These are phyloP conservation scores for Terana coerulea DNA, from an alignment of 768 basidiomycete genomes.

Conservation along the genomic window DNA sequence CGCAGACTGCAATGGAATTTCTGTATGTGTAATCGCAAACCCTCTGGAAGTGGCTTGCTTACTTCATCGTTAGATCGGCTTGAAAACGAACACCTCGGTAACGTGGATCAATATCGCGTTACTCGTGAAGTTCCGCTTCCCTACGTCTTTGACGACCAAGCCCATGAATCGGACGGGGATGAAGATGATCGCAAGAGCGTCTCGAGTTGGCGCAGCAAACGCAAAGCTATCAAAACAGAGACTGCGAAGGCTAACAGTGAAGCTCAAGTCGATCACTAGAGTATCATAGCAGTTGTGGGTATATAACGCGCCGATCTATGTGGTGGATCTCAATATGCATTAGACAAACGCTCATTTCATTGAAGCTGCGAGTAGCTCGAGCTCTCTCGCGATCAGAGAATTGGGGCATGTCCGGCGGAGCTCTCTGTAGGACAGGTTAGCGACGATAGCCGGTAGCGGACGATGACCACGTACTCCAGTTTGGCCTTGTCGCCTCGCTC, in stretches of 20 bases:
- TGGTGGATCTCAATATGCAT: too few relatives aligned
- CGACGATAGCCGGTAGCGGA: not conserved
- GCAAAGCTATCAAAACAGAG: not conserved
- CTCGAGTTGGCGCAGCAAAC: slow-evolving; percentile 14
- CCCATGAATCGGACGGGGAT: slow-evolving; percentile 36
- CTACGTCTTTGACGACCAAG: slow-evolving; percentile 51
- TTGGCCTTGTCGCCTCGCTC: slow-evolving; percentile 82
- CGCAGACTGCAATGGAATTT: slow-evolving; percentile 92
- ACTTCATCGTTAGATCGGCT: slow-evolving; percentile 51
- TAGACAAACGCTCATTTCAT: slow-evolving; percentile 54
- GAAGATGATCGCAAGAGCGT: slow-evolving; percentile 18
- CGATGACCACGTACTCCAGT: slow-evolving; percentile 63
- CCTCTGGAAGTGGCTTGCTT: not conserved
- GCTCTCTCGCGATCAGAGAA: slow-evolving; percentile 72
- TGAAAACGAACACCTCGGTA: slow-evolving; percentile 91
- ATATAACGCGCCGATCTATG: too few relatives aligned
- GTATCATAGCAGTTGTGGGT: too few relatives aligned
- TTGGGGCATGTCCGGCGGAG: slow-evolving; percentile 75
- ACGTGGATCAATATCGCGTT: slow-evolving; percentile 88
- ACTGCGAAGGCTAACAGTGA: not conserved
- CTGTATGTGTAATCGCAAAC: slow-evolving; percentile 43
- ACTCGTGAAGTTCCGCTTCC: slow-evolving; percentile 84
- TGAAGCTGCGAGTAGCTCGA: slow-evolving; percentile 52
- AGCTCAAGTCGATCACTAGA: too few relatives aligned
- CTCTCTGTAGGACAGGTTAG: slow-evolving; percentile 42